Base-by-base conservation (phyloP, 208 protist genomes). In the Trypanosoma rangeli region DNA sequence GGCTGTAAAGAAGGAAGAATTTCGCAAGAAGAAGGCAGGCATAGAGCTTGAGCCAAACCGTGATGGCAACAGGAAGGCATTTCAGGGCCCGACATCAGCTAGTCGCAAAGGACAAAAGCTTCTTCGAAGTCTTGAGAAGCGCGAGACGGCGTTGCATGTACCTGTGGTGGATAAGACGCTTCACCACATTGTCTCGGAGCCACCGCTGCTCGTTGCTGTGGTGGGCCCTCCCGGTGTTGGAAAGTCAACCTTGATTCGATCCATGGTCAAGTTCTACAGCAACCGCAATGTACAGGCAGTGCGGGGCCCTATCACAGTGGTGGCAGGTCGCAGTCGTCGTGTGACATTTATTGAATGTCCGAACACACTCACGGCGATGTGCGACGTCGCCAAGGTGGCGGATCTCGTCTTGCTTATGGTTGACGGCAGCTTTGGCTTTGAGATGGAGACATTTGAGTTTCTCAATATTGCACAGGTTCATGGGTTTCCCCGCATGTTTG, bases 391-490 rank as follows among this genome's bases (percentile, higher is more conserved):
- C 13, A 99, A 99, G 80, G 88, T 98, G 5, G 97, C 97, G 5
- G 99, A 99, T 81, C 76, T 99, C 3, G 91, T 99, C 3, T 82
- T 99, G 16, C 75, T 99, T 2, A 86, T 99, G 71, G 94, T 99
- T 24, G 98, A 99, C 74, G 99, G 96, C 24, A 91, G 79, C 64
- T 99, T 93, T 79, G 98, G 98, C 35, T 99, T 99, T 66, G 99
- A 99, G 93, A 99, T 99, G 99, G 98, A 99, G 79, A 99, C 98
- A 12, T 99, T 99, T 79, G 99, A 99, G 90, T 99, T 99, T 76
- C 80, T 99, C 29, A 99, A 99, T 78, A 98, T 99, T 26, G 81
- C 98, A 18, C 95, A 99, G 74, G 91, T 97, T 44, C 98, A 99
- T 77, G 99, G 99, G 42, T 99, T 99, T 64, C 98, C 99, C 7